Conservation (phyloP, 2,329 filamentous ascomycete species). For the Cordyceps javanica region DNA sequence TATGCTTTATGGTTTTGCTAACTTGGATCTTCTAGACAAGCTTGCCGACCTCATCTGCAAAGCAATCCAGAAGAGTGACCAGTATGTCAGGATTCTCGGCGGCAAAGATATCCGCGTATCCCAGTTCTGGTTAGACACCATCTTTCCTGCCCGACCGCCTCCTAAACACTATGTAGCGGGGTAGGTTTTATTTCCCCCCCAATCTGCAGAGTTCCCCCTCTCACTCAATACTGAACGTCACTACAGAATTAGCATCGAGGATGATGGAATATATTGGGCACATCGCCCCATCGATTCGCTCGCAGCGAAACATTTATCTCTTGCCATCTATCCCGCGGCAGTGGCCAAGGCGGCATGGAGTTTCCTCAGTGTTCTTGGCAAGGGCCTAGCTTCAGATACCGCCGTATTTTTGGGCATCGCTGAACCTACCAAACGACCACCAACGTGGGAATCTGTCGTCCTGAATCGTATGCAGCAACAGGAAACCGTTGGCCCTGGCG, state of each 20-base stretch:
- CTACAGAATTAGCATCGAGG: conserved; percentile 43
- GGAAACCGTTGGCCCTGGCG: not conserved
- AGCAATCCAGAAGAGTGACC: conserved; percentile 35
- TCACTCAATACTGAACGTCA: not conserved
- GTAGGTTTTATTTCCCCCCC: conserved; percentile 32
- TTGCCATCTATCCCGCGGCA: conserved; percentile 49
- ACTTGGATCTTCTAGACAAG: conserved; percentile 21
- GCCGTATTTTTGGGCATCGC: conserved; percentile 41
- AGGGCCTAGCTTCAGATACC: conserved; percentile 38
- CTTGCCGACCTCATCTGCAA: conserved; percentile 32
- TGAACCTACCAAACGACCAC: conserved; percentile 18
- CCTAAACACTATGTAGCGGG: conserved; percentile 54
- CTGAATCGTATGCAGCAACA: conserved; percentile 24
- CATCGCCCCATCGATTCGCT: conserved; percentile 42
- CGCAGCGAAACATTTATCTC: conserved; percentile 38
- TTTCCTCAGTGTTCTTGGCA: conserved; percentile 42
- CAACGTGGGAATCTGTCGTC: conserved; percentile 26
- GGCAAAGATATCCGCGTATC: conserved; percentile 44
- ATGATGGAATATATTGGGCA: conserved; percentile 42
- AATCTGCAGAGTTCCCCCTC: not conserved
- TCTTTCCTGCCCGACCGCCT: conserved; percentile 53
- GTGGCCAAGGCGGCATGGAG: conserved; percentile 45
- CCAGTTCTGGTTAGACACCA: conserved; percentile 54
- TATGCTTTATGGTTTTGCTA: not conserved
- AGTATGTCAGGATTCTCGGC: conserved; percentile 34